A percentile compares a stretch with the other conserved stretches of the same genome.
phyloP scores from a whole-genome alignment of 257 asterid genomes.

The Linderniella brevidens region DNA sequence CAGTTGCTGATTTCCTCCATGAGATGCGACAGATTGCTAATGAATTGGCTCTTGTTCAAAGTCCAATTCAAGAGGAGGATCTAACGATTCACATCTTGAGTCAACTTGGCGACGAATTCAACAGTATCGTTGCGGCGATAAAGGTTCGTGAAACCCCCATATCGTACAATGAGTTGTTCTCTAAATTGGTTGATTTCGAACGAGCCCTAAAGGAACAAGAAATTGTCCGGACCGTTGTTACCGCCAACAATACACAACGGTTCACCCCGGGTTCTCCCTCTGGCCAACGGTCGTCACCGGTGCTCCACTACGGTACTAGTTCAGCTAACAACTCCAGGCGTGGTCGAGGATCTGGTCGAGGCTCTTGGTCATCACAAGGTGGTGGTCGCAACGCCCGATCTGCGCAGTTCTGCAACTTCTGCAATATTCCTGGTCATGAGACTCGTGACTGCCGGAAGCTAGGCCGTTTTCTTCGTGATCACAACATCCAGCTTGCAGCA shows the following conservation, averaged over 20 bases:
- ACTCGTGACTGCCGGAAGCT: background rate
- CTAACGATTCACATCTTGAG: background rate
- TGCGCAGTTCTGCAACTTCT: background rate
- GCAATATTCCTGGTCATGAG: background rate
- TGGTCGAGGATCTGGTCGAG: too few species aligned
- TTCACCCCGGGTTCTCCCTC: background rate
- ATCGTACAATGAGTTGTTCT: background rate
- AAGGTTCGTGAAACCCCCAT: background rate
- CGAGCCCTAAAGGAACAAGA: background rate
- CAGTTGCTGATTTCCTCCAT: background rate
- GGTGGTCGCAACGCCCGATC: background rate
- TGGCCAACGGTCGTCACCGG: background rate
- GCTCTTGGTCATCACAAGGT: too few species aligned
- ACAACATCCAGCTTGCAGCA: background rate
- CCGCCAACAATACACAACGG: background rate
- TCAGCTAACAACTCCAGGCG: too few species aligned
- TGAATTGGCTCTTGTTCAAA: background rate
- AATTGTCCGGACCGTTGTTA: background rate
- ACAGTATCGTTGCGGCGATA: background rate
- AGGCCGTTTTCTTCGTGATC: background rate
- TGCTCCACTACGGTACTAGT: background rate
- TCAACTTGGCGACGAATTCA: conserved; percentile 1
- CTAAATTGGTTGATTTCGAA: background rate
- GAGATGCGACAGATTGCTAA: background rate
- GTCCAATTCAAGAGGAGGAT: conserved; percentile 1